Evolutionary conservation across 257 asterid species (phyloP).

Genomic region (Anisodus tanguticus): DNA sequence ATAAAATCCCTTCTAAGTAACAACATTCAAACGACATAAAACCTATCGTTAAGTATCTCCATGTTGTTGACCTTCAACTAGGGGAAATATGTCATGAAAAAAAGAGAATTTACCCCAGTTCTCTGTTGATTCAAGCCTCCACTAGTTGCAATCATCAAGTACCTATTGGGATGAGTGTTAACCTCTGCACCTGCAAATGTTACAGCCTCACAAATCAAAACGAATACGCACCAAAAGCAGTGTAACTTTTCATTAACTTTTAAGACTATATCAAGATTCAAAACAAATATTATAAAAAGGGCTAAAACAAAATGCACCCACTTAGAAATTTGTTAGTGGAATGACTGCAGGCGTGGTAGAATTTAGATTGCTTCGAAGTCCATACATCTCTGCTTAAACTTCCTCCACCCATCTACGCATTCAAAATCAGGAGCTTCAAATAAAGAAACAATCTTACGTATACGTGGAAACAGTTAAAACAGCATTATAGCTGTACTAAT

Average conservation of each 20-base stretch:
- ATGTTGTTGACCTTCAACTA: constrained; percentile 12
- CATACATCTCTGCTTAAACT: constrained; percentile 50
- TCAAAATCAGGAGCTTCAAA: constrained; percentile 24
- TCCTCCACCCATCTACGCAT: constrained; percentile 58
- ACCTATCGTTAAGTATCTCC: neutral
- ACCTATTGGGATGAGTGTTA: constrained; percentile 49
- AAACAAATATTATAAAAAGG: neutral
- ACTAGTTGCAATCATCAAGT: constrained; percentile 74
- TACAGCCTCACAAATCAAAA: constrained; percentile 20
- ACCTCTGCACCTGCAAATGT: constrained; percentile 48
- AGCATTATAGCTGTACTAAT: neutral
- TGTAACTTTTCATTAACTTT: neutral
- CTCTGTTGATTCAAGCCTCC: constrained; percentile 92
- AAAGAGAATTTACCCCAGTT: constrained; percentile 63
- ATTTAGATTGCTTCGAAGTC: constrained; percentile 54
- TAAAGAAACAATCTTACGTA: neutral
- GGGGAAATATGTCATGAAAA: neutral
- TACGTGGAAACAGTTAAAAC: neutral
- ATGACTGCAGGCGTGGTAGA: constrained; percentile 64
- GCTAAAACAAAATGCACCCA: constrained; percentile 37
- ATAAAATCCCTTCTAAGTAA: neutral
- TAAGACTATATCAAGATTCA: neutral
- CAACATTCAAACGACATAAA: neutral
- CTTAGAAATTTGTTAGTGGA: constrained; percentile 48
- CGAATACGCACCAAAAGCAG: constrained; percentile 10